These are phyloP conservation scores for Solanum tarijense DNA, from an alignment of 257 asterid species.

Conservation along the genomic window DNA sequence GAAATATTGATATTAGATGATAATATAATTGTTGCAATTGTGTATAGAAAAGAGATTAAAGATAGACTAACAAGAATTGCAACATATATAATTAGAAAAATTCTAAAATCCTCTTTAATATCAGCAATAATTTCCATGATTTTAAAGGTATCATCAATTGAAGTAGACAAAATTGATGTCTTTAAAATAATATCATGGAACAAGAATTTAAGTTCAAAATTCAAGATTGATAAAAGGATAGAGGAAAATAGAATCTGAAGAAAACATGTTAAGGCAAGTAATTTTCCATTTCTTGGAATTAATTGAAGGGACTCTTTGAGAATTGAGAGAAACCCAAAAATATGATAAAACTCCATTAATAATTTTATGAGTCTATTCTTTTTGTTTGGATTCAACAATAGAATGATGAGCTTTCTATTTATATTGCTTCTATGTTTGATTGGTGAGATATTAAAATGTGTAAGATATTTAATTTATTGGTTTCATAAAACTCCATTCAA, in stretches of 20 bases:
- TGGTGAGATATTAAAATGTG: background rate
- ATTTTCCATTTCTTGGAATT: slow-evolving; percentile 15
- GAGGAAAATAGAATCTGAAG: slow-evolving; percentile 10
- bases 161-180: background rate
- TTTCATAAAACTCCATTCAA: background rate
- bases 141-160: background rate
- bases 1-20: slow-evolving; percentile 2
- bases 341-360: background rate
- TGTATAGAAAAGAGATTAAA: background rate
- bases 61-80: background rate
- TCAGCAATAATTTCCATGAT: background rate
- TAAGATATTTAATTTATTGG: background rate
- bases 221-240: slow-evolving; percentile 5
- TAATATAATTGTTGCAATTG: background rate
- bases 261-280: slow-evolving; percentile 7
- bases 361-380: background rate
- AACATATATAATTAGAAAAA: background rate
- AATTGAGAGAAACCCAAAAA: slow-evolving; percentile 6
- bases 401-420: background rate
- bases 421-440: background rate
- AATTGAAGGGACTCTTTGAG: slow-evolving; percentile 22
- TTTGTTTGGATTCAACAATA: background rate
- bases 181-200: slow-evolving; percentile 9
- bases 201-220: slow-evolving; percentile 7
- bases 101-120: background rate